These are phyloP conservation scores for Penicillium brevicompactum DNA, from an alignment of 2,329 filamentous ascomycete species.

Conservation along the genomic window DNA sequence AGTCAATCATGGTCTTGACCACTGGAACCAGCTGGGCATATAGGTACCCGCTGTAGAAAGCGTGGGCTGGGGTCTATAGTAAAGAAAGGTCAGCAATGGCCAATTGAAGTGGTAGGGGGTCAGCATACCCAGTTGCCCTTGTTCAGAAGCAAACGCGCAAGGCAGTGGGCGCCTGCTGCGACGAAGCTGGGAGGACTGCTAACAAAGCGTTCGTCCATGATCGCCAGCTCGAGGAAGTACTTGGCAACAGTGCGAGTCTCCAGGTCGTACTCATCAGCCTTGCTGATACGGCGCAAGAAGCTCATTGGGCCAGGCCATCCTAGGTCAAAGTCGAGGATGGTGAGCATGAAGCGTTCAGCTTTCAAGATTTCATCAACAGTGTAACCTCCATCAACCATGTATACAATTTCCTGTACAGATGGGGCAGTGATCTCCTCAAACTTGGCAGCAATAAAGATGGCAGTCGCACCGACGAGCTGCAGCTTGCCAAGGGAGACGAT, in stretches of 20 bases:
- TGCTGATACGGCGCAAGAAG: conserved; percentile 94
- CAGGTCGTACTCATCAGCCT: conserved; percentile 95
- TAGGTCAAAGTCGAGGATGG: conserved; percentile 91
- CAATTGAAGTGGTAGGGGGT: conserved; percentile 2
- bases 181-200: conserved; percentile 86
- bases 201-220: conserved; percentile 98
- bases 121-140: conserved; percentile 89
- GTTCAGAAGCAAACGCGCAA: conserved; percentile 82
- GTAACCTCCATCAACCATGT: conserved; percentile 96
- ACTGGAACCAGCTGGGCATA: conserved; percentile 79
- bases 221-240: conserved; percentile 93
- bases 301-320: conserved; percentile 99
- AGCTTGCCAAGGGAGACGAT: conserved; percentile 93
- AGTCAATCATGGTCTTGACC: conserved; percentile 78
- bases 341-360: conserved; percentile 97
- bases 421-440: conserved; percentile 99
- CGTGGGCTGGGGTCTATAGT: conserved; percentile 74
- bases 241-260: conserved; percentile 95
- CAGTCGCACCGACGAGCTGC: conserved; percentile 93
- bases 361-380: conserved; percentile 90
- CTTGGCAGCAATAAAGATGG: conserved; percentile 93
- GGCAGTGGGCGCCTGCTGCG: conserved; percentile 87
- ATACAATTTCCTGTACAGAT: conserved; percentile 91
- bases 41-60: conserved; percentile 93
- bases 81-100: conserved; percentile 18